phyloP scores from a whole-genome alignment of 108 stramenopile species.

The Fragilaria radians region DNA sequence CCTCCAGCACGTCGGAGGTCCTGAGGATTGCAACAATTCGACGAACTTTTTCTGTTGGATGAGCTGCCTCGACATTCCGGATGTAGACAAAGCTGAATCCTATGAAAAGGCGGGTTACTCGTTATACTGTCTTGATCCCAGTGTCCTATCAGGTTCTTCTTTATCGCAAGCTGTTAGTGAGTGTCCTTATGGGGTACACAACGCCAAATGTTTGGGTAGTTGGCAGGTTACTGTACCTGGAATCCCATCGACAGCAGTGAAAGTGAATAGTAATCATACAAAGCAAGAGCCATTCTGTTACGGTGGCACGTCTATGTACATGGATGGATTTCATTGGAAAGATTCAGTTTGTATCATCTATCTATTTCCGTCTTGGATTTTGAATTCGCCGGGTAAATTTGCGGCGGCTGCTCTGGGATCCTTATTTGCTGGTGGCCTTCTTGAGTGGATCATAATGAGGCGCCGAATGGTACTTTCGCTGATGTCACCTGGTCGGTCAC shows the following conservation, averaged over 20 bases:
- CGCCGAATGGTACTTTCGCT: conserved; percentile 37
- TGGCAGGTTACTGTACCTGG: conserved; percentile 48
- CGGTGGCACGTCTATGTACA: conserved; percentile 78
- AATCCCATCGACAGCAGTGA: conserved; percentile 1
- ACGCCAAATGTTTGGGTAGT: conserved; percentile 45
- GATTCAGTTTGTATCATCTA: conserved; percentile 63
- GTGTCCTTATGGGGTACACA: conserved; percentile 36
- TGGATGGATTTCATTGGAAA: conserved; percentile 79
- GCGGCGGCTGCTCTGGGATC: conserved; percentile 44
- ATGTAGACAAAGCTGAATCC: conserved; percentile 29
- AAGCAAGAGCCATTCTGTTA: conserved; percentile 44
- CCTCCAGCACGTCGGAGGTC: conserved; percentile 41
- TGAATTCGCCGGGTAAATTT: conserved; percentile 51
- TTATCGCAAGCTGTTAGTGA: conserved; percentile 38
- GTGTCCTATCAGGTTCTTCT: conserved; percentile 30
- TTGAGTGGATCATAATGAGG: conserved; percentile 47
- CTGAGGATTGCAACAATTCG: conserved; percentile 55
- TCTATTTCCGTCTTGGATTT: conserved; percentile 55
- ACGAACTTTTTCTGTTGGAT: conserved; percentile 84
- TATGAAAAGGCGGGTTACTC: conserved; percentile 52
- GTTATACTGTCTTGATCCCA: conserved; percentile 72
- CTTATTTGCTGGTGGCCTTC: conserved; percentile 39
- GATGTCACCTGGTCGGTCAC: conserved; percentile 28
- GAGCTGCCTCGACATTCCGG: conserved; percentile 62
- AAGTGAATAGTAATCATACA: conserved; percentile 5